Base-by-base conservation (phyloP, 2,329 filamentous ascomycete species). In the Sporothrix schenckii region DNA sequence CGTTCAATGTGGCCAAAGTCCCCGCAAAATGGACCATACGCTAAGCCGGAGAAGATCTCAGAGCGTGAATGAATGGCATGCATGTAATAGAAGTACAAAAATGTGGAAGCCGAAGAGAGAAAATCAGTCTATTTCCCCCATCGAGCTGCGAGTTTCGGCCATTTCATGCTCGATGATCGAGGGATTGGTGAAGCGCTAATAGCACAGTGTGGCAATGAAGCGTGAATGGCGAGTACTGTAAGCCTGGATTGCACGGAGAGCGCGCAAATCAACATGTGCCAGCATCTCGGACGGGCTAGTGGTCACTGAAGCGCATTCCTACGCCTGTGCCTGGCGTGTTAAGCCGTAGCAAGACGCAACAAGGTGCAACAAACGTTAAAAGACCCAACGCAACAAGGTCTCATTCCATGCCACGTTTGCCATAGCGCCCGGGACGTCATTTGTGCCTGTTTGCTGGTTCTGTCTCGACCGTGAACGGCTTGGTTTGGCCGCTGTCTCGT, bases 11-110 rank as follows among this genome's bases (percentile, higher is more conserved):
- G 58, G 58, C 19, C 24, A 13, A 44, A 30, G 14, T 50, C 63
- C 47, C 63, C 63, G 49, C 49, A 53, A 52, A 52, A 66, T 34
- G 34, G n/a, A 39, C 58, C n/a, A 7, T 47, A 63, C 34, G 27
- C 58, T 63, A 63, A 47, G 58, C 39, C 58, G 58, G 47, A 47
- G 58, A 47, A 21, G 47, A 63, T 21, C 58, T 21, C 47, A 50
- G 52, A 30, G 66, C 19, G 21, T 5, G 21, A 50, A 21, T 4
- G 6, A 21, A 9, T 21, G 49, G 19, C 14, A 49, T 16, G 16
- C 2, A 16, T 24, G 24, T 2, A n/a, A 16, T 4, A 50, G 1
- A 6, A 9, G 49, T 5, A 50, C 7, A 49, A 16, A 50, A 7
- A 52, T 41, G 4, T 9, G 4, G 34, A 21, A 53, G n/a, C 49